phyloP scores from a whole-genome alignment of 163 green algal species.

The Chloromonas sp. region DNA sequence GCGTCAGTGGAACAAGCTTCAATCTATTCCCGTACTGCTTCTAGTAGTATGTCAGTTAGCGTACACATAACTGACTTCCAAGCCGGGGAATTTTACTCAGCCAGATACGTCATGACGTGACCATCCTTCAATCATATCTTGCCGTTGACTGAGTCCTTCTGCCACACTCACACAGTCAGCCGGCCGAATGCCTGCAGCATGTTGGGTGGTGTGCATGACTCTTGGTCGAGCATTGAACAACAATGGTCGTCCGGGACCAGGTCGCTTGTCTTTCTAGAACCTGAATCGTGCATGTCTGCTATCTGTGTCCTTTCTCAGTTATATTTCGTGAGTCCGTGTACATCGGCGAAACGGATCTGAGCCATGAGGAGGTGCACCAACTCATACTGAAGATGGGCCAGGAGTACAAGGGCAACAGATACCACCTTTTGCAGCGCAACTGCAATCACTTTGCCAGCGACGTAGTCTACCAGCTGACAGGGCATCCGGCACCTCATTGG shows the following conservation, averaged over 20 bases:
- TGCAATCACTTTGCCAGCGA: constrained; percentile 74
- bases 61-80: no score
- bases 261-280: no score
- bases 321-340: constrained; percentile 65
- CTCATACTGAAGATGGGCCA: constrained; percentile 69
- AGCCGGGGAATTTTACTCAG: no score
- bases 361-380: constrained; percentile 56
- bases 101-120: no score
- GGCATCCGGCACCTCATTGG: constrained; percentile 55
- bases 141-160: no score
- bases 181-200: not conserved
- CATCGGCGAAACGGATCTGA: constrained; percentile 66
- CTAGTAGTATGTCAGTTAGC: no score
- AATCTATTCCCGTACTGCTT: no score
- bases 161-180: not conserved
- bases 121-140: no score
- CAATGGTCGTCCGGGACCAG: no score
- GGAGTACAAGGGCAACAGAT: constrained; percentile 70
- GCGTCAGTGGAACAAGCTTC: no score
- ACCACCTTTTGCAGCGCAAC: constrained; percentile 80
- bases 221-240: no score
- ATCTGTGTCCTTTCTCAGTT: constrained; percentile 30
- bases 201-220: not conserved
- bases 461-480: constrained; percentile 62
- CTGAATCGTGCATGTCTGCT: no score